Conservation (phyloP, 306 rosid species). For the Clitoria ternatea region DNA sequence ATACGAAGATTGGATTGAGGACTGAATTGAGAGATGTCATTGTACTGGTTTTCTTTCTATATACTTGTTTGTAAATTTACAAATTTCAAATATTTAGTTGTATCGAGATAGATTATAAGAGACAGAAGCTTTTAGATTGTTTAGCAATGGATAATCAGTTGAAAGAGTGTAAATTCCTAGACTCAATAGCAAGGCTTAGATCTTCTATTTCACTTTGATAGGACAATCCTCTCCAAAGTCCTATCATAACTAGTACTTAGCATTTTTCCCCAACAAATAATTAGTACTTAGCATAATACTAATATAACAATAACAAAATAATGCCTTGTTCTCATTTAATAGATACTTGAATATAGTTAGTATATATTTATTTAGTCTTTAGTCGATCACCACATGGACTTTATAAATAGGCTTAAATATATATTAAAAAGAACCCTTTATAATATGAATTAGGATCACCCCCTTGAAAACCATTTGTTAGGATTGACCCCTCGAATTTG, state of each 20-base stretch:
- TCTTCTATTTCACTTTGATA: slow-evolving; percentile 2
- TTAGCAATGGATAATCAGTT: not conserved
- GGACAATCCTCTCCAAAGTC: not conserved
- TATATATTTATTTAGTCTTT: not conserved
- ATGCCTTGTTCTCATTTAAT: too few relatives aligned
- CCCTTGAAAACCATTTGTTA: too few relatives aligned
- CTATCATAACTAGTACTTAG: not conserved
- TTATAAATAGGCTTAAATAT: not conserved
- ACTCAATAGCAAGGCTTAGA: not conserved
- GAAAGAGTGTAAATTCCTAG: not conserved
- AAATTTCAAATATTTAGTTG: not conserved
- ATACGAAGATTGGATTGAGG: not conserved
- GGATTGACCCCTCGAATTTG: too few relatives aligned
- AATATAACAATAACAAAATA: too few relatives aligned
- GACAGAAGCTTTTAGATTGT: not conserved
- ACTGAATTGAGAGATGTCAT: not conserved
- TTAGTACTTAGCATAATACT: too few relatives aligned
- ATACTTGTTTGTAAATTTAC: not conserved
- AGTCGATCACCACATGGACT: not conserved
- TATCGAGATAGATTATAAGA: not conserved
- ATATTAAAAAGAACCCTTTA: too few relatives aligned
- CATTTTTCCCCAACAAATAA: too few relatives aligned
- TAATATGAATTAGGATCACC: too few relatives aligned
- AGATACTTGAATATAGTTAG: not conserved
- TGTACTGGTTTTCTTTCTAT: not conserved